Conservation (phyloP, 192 early-diverging fungal species). For the Cetraspora pellucida region DNA sequence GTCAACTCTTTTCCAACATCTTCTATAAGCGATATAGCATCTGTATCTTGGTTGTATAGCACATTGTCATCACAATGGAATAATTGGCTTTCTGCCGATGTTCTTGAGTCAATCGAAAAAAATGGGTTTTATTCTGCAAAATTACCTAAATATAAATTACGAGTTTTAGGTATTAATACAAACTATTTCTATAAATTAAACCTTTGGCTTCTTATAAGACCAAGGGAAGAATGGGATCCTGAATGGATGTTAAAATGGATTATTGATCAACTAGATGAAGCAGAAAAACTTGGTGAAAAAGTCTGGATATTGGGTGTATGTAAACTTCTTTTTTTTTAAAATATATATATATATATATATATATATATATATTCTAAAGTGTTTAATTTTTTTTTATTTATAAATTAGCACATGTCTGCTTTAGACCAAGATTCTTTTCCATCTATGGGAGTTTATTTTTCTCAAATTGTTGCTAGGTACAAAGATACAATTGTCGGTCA, state of each 20-base stretch:
- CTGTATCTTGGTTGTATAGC: slow-evolving; percentile 49
- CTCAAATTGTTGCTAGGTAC: slow-evolving; percentile 6
- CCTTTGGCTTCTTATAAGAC: slow-evolving; percentile 53
- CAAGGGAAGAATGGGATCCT: slow-evolving; percentile 47
- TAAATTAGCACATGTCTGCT: slow-evolving; percentile 9
- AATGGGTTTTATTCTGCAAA: slow-evolving; percentile 53
- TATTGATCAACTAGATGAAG: slow-evolving; percentile 48
- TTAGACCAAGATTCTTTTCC: neutral
- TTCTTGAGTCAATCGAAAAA: slow-evolving; percentile 44
- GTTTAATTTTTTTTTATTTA: too few relatives aligned
- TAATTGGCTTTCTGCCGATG: slow-evolving; percentile 51
- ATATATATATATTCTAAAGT: too few relatives aligned
- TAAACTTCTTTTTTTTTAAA: neutral
- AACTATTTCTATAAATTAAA: slow-evolving; percentile 64
- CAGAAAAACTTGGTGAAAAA: slow-evolving; percentile 55
- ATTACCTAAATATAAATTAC: slow-evolving; percentile 45
- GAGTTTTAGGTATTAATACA: slow-evolving; percentile 58
- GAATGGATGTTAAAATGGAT: slow-evolving; percentile 57
- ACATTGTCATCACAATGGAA: slow-evolving; percentile 52
- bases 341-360: neutral
- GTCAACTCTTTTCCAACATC: slow-evolving; percentile 32
- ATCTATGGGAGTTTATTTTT: neutral
- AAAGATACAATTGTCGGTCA: slow-evolving; percentile 15
- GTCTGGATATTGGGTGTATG: slow-evolving; percentile 58
- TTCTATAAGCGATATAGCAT: neutral